phyloP scores from a whole-genome alignment of 306 rosid species.

The Quercus glauca region DNA sequence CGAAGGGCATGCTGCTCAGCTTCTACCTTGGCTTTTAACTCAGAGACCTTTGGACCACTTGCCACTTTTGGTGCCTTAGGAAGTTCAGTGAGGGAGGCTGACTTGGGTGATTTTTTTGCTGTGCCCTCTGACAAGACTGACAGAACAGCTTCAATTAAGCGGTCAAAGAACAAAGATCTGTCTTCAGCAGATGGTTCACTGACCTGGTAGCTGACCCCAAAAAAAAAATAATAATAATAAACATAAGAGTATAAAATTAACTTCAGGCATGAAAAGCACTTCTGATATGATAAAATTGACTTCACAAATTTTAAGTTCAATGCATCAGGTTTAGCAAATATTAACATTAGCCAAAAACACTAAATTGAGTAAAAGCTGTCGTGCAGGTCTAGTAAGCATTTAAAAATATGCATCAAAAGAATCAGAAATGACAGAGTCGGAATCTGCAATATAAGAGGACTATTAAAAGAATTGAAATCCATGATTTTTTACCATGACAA shows the following conservation, averaged over 20 bases:
- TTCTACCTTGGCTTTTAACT: slow-evolving; percentile 86
- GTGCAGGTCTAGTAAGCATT: not conserved
- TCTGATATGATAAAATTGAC: not conserved
- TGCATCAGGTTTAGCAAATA: not conserved
- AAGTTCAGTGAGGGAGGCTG: slow-evolving; percentile 63
- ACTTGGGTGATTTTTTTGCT: slow-evolving; percentile 47
- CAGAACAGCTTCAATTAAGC: slow-evolving; percentile 70
- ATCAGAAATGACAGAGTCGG: not conserved
- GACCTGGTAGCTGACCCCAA: slow-evolving; percentile 62
- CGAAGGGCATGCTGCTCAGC: slow-evolving; percentile 99
- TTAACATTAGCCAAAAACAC: not conserved
- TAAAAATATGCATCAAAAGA: not conserved
- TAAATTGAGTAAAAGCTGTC: not conserved
- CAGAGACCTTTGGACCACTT: slow-evolving; percentile 87
- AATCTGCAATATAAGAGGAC: not conserved
- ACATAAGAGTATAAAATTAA: slow-evolving; percentile 19
- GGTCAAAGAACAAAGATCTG: slow-evolving; percentile 61
- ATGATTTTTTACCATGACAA: slow-evolving; percentile 1
- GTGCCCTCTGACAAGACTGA: slow-evolving; percentile 65
- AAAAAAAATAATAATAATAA: not conserved
- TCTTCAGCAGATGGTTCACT: slow-evolving; percentile 64
- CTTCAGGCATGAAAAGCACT: not conserved
- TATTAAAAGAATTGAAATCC: not conserved
- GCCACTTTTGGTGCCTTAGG: slow-evolving; percentile 88
- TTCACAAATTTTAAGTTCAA: not conserved